A percentile compares a stretch with the other conserved stretches of the same genome.
phyloP scores from a whole-genome alignment of 192 early-diverging fungal species.

The Mortierella antarctica region DNA sequence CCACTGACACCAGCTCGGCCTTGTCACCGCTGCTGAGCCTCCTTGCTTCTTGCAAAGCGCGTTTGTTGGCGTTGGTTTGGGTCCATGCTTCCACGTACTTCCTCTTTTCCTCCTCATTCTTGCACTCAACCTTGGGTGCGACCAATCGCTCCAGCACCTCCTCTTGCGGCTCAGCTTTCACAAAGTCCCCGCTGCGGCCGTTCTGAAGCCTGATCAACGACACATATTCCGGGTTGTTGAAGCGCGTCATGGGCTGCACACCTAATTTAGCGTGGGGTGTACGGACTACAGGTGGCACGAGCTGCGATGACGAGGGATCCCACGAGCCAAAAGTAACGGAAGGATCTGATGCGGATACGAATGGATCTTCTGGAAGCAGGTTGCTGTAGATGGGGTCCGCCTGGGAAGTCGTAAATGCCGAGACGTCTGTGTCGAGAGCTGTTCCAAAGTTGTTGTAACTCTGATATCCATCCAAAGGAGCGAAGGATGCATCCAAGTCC shows the following conservation, averaged over 20 bases:
- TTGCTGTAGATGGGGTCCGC: slow-evolving; percentile 24
- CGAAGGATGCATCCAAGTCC: slow-evolving; percentile 7
- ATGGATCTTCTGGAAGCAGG: slow-evolving; percentile 14
- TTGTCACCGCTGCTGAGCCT: background rate
- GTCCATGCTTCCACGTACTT: background rate
- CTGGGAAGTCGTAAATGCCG: background rate
- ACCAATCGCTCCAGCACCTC: background rate
- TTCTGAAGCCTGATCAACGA: slow-evolving; percentile 18
- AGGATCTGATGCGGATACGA: background rate
- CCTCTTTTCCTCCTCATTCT: background rate
- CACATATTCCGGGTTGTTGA: slow-evolving; percentile 29
- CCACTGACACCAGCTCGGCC: background rate
- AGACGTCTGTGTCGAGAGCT: background rate
- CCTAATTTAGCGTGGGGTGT: background rate
- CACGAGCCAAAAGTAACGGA: background rate
- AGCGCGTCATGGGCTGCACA: slow-evolving; percentile 20
- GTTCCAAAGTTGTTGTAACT: background rate
- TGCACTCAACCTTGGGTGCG: background rate
- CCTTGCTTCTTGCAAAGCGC: background rate
- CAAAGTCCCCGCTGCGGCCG: background rate
- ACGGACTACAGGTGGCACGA: slow-evolving; percentile 13
- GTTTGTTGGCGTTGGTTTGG: background rate
- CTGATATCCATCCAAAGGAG: background rate
- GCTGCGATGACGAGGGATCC: background rate
- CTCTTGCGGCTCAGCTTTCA: slow-evolving; percentile 24